Evolutionary conservation across 768 basidiomycete genomes (phyloP), one percentile per base, ranked within the genome.

Genomic region (Cystofilobasidium ferigula): DNA sequence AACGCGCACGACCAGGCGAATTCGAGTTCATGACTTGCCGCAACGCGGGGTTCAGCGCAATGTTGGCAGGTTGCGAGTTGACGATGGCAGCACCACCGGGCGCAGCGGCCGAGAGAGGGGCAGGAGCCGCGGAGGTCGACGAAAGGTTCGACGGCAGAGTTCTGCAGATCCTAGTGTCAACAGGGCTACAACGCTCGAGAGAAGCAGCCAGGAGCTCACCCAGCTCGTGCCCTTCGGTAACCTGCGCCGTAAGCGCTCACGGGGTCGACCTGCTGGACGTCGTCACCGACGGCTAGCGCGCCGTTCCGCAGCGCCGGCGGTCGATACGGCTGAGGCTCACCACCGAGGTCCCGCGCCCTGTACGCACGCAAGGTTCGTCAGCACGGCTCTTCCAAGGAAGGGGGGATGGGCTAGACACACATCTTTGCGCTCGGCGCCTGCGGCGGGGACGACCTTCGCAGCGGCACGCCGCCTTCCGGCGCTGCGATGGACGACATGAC

Each of bases 131-230:
- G 77, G 87, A 61, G 89, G n/a, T n/a, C 85, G 66, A 86, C 87
- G 71, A 90, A 61, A 94, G 86, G 76, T 93, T 93, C 71, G 92
- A 94, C 78, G 93, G 93, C 73, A 97, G 83, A 81, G 93, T 97
- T 65, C 75, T 76, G 69, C 7, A 59, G 4, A 28, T 8, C 26
- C 16, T 3, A 54, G 35, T 24, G 26, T 10, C 18, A 53, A 13
- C 53, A 57, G 26, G 2, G 28, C 32, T n/a, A n/a, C n/a, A n/a
- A 16, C 16, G 35, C 16, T 60, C 26, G 40, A 22, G n/a, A 34
- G 2, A 24, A 24, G 24, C 36, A 32, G 63, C 20, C 51, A 28
- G 8, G 30, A 10, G 73, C 75, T 71, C 57, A 76, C 76, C 92
- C 94, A 71, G 93, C 94, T 85, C 92, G 85, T 74, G 91, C 89